These are phyloP conservation scores for Monosporascus sp. DNA, from an alignment of 2,329 filamentous ascomycete genomes.

Conservation along the genomic window DNA sequence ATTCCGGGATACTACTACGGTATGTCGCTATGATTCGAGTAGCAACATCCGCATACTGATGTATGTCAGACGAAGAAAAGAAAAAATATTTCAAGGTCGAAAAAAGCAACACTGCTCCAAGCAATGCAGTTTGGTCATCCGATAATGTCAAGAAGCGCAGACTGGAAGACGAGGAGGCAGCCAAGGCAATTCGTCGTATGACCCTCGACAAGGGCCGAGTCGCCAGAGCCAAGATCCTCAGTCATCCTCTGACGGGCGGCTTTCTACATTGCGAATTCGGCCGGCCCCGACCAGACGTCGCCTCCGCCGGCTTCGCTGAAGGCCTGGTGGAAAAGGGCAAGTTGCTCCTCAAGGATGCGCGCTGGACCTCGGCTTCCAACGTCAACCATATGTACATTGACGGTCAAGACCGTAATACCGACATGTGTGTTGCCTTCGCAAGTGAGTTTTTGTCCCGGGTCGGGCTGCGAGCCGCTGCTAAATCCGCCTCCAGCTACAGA, in stretches of 20 bases:
- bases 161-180: slow-evolving; percentile 34
- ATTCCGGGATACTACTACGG: slow-evolving; percentile 54
- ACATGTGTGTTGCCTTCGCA: slow-evolving; percentile 37
- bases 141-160: slow-evolving; percentile 53
- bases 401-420: slow-evolving; percentile 32
- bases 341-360: slow-evolving; percentile 28
- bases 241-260: slow-evolving; percentile 26
- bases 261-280: slow-evolving; percentile 31
- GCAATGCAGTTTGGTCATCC: slow-evolving; percentile 48
- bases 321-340: slow-evolving; percentile 35
- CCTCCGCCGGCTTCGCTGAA: slow-evolving; percentile 31
- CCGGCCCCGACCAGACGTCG: slow-evolving; percentile 16
- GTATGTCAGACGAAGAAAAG: slow-evolving; percentile 44
- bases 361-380: slow-evolving; percentile 22
- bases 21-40: slow-evolving; percentile 15
- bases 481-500: slow-evolving; percentile 27
- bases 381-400: slow-evolving; percentile 36
- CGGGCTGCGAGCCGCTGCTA: slow-evolving; percentile 3
- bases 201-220: slow-evolving; percentile 32
- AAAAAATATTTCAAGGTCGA: slow-evolving; percentile 66
- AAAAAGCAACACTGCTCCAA: slow-evolving; percentile 46
- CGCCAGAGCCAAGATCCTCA: slow-evolving; percentile 27
- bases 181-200: slow-evolving; percentile 20
- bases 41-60: not conserved
- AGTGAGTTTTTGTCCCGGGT: slow-evolving; percentile 28